Evolutionary conservation across 1,284 basidiomycete species (phyloP).

Genomic region (Rhodotorula sp.): DNA sequence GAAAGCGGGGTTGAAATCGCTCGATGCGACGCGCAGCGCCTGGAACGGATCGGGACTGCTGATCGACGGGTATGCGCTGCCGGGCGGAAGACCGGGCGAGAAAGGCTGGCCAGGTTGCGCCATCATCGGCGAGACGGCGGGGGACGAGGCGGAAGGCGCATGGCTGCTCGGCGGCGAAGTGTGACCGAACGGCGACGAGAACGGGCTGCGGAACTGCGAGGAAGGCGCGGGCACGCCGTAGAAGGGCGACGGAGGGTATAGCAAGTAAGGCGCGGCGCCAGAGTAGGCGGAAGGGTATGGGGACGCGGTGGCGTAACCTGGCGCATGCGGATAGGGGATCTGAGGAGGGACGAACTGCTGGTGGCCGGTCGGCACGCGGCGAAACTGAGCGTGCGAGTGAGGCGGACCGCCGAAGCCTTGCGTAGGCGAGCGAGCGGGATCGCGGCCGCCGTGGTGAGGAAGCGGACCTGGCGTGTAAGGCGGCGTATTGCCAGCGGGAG

Average conservation of each 20-base stretch:
- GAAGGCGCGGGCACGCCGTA: neutral
- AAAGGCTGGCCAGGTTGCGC: slow-evolving; percentile 7
- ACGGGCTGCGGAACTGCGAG: neutral
- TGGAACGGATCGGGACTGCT: slow-evolving; percentile 21
- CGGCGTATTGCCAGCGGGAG: slow-evolving; percentile 14
- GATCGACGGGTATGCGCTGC: slow-evolving; percentile 7
- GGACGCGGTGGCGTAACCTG: neutral
- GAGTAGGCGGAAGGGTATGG: neutral
- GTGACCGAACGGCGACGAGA: slow-evolving; percentile 12
- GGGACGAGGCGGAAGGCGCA: neutral
- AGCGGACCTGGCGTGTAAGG: neutral
- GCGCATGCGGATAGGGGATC: neutral
- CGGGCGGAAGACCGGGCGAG: slow-evolving; percentile 8
- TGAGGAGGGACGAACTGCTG: slow-evolving; percentile 1
- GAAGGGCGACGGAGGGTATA: slow-evolving; percentile 4
- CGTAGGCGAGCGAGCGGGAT: neutral
- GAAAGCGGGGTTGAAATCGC: slow-evolving; percentile 29
- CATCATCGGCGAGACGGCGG: slow-evolving; percentile 6
- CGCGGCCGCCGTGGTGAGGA: neutral
- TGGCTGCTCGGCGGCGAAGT: neutral
- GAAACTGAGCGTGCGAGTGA: neutral
- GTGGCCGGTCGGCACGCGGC: neutral
- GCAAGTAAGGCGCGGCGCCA: neutral
- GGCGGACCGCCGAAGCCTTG: neutral
- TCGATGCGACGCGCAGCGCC: slow-evolving; percentile 6